Evolutionary conservation across 176 grass and related monocot genomes (phyloP).

Genomic region (Zea mays): Zm-B73-REFERENCE-NAM-5.0 NC_050100.1:225441501-225442000

Average conservation of each 20-base stretch:
- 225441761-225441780: background rate
- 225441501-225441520: conserved; percentile 87
- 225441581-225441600: conserved; percentile 85
- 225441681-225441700: conserved; percentile 76
- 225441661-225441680: background rate
- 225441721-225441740: conserved; percentile 12
- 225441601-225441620: conserved; percentile 50
- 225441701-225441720: conserved; percentile 56
- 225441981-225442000: background rate
- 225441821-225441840: background rate
- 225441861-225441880: background rate
- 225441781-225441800: background rate
- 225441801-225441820: background rate
- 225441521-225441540: conserved; percentile 91
- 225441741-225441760: background rate
- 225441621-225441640: background rate
- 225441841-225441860: background rate
- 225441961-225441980: conserved; percentile 1
- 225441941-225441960: background rate
- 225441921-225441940: background rate
- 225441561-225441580: conserved; percentile 82
- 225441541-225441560: conserved; percentile 92
- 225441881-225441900: background rate
- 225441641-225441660: background rate
- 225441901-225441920: background rate